Base-by-base conservation (phyloP, 1,284 basidiomycete genomes). In the Takashimella koratensis region DNA sequence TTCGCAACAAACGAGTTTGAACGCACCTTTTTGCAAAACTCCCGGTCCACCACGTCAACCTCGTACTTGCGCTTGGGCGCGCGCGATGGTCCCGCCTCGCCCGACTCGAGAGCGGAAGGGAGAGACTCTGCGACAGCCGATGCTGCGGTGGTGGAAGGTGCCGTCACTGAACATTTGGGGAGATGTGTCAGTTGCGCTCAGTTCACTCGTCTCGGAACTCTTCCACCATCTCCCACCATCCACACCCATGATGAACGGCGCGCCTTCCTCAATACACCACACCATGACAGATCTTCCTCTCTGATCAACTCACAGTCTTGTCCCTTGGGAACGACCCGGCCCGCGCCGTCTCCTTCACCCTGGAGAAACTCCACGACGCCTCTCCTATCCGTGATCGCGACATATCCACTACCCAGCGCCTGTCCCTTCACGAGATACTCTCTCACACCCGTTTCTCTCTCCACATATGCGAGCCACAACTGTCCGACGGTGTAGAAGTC, bases 371-470 rank as follows among this genome's bases (percentile, higher is more conserved):
- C 90, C 23, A 89, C 83, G 0, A 94, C 83, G 40, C 79, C 80
- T 75, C 88, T 88, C 57, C 91, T 79, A 75, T 94, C 91, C 2
- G 89, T 90, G 41, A 90, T 84, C 64, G 87, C 86, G 43, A 95
- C 88, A 68, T 90, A 89, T 5, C 70, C 79, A 25, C 90, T 76
- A 1, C 87, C 87, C 50, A 80, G 82, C 64, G 88, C 85, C 57
- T 89, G 80, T 3, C 85, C 85, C 64, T 88, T 85, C 72, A 86
- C 86, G 82, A 94, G 85, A 74, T 95, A 96, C 63, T 93, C 90
- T 22, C 86, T 87, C 30, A 85, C 83, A 1, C 83, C 79, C 0
- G 83, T 82, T 67, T 89, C 87, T 46, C 83, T 80, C 40, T 87
- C 79, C 1, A 84, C 76, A 86, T 86, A 95, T 39, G 86, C 86